These are phyloP conservation scores for Leccinum griseonigrum DNA, from an alignment of 1,284 basidiomycete species.

Conservation along the genomic window DNA sequence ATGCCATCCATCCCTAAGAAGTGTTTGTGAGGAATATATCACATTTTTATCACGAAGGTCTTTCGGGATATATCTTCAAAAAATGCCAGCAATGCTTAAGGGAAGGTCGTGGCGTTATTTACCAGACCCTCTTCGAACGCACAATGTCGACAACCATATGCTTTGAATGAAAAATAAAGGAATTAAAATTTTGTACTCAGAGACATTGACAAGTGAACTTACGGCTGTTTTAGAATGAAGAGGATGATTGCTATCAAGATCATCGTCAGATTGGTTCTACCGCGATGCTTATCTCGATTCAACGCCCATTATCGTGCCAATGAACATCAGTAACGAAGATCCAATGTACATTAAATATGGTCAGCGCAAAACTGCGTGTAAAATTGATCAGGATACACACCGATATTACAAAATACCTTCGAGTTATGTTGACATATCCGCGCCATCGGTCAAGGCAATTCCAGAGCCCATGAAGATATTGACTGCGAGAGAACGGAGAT, in stretches of 20 bases:
- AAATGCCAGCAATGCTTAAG: constrained; percentile 20
- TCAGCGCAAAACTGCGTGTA: neutral
- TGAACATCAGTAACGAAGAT: constrained; percentile 16
- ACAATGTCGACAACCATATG: constrained; percentile 23
- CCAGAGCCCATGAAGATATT: constrained; percentile 5
- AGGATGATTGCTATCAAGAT: constrained; percentile 7
- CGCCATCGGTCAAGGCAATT: constrained; percentile 11
- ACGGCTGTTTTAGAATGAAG: constrained; percentile 13
- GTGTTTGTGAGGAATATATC: constrained; percentile 22
- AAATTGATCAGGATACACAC: neutral
- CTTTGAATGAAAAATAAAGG: constrained; percentile 2
- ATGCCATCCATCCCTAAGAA: constrained; percentile 18
- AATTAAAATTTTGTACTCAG: too few relatives aligned
- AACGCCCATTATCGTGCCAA: constrained; percentile 11
- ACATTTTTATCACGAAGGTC: constrained; percentile 23
- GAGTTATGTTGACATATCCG: constrained; percentile 6
- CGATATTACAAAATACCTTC: constrained; percentile 13
- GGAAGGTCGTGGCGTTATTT: constrained; percentile 15
- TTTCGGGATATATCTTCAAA: constrained; percentile 17
- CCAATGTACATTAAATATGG: constrained; percentile 3
- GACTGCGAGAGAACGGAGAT: neutral
- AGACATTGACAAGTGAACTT: neutral
- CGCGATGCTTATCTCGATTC: neutral
- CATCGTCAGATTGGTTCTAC: neutral
- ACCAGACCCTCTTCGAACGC: constrained; percentile 23